Base-by-base conservation (phyloP, 2,329 filamentous ascomycete genomes). In the Ophiostoma triangulosporum region DNA sequence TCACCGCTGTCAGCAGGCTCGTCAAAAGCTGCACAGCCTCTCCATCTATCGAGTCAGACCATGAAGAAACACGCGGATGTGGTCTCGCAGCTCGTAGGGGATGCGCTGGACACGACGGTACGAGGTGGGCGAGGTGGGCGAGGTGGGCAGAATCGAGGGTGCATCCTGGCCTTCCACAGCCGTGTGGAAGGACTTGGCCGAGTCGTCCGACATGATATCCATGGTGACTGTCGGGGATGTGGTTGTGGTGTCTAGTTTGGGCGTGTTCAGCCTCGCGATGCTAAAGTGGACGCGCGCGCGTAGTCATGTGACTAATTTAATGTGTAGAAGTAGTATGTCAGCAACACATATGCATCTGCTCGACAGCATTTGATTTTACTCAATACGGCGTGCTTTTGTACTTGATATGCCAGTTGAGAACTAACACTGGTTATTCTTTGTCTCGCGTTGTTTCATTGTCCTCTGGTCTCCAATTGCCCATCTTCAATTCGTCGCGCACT, bases 21-120 rank as follows among this genome's bases (percentile, higher is more conserved):
- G 76, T 74, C 35, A 91, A 72, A 2, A 91, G 75, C 45, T 73
- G 74, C 31, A 88, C 74, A 11, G 81, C 81, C 60, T 76, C 71
- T 11, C 63, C 65, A 59, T 78, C 78, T 38, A 24, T 29, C 1
- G 11, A 15, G 33, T 24, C 14, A 50, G 48, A 20, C 11, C 24
- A 14, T 26, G 5, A 0, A 91, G 71, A 63, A 84, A 86, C 45
- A 88, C 84, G 54, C 80, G 77, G 59, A 78, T 80, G 61, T 88
- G 81, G 55, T 80, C 72, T 53, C 74, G 77, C 17, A 90, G 67
- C 60, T 85, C 80, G 55, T 74, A 78, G 1, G 82, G 78, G 12
- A 89, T 67, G 40, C 69, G 66, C 57, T 69, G 73, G 6, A 75
- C 73, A n/a, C 72, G 66, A 58, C 77, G 75, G n/a, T n/a, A n/a